These are phyloP conservation scores for Podila verticillata DNA, from an alignment of 192 early-diverging fungal genomes.

Conservation along the genomic window DNA sequence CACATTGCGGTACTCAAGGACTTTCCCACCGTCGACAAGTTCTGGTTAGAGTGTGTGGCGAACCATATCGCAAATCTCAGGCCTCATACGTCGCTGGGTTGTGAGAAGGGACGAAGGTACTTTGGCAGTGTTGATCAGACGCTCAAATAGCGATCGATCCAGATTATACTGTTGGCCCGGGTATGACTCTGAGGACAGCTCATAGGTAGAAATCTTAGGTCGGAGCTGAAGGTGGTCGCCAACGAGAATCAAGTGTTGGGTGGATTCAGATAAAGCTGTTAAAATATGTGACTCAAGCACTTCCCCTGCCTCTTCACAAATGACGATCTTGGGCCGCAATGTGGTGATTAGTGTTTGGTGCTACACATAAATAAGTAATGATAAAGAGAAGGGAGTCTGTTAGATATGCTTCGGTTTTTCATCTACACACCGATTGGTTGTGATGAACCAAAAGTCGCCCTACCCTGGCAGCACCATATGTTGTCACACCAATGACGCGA, in stretches of 20 bases:
- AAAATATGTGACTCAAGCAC: conserved; percentile 67
- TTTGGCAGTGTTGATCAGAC: conserved; percentile 40
- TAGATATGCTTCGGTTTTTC: no score
- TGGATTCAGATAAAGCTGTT: conserved; percentile 49
- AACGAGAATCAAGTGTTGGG: conserved; percentile 66
- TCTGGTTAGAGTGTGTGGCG: conserved; percentile 56
- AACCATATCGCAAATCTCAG: conserved; percentile 60
- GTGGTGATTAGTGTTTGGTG: conserved; percentile 47
- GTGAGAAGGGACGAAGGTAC: conserved; percentile 56
- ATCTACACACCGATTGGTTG: no score
- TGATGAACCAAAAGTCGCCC: no score
- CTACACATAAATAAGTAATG: not conserved
- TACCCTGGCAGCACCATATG: conserved; percentile 63
- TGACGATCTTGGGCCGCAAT: conserved; percentile 59
- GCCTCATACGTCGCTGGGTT: conserved; percentile 63
- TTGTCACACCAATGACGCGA: conserved; percentile 67
- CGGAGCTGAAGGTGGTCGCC: conserved; percentile 57
- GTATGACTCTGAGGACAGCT: conserved; percentile 46
- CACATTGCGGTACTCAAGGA: conserved; percentile 34
- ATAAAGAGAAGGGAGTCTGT: no score
- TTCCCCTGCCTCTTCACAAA: conserved; percentile 70
- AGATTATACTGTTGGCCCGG: conserved; percentile 50
- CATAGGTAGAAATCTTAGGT: conserved; percentile 37
- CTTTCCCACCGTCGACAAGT: conserved; percentile 51
- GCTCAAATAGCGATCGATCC: conserved; percentile 63